Base-by-base conservation (phyloP, 805 yeast genomes). In the Monosporozyma solicola region DNA sequence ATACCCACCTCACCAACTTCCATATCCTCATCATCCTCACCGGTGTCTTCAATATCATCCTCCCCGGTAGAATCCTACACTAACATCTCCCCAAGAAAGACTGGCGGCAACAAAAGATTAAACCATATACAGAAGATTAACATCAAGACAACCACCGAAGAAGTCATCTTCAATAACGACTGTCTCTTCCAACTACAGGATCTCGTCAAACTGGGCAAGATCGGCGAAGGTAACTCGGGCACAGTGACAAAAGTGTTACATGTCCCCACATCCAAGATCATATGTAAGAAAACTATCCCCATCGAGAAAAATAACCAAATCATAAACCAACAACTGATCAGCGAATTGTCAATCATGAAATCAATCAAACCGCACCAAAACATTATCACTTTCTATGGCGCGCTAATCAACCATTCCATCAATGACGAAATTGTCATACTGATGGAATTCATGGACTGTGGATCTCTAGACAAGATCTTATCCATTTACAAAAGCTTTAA, bases 371-470 rank as follows among this genome's bases (percentile, higher is more conserved):
- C 80, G 59, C 72, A 78, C 52, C 88, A 88, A 3, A 87, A 80
- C 61, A 91, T 94, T 47, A 86, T 92, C 49, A 88, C 87, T 47
- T 94, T 91, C 67, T 92, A 84, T 68, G 98, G 98, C 7, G 96
- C 97, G 0, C 87, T 84, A 63, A 77, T 89, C 50, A 79, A 82
- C 55, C 79, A 77, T 31, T 56, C 66, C 1, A 57, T 60, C 1
- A 60, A 57, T 56, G 80, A 80, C 62, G 87, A 88, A 56, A 91
- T 94, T 16, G 84, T 89, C 13, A 86, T 94, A 55, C 85, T 96
- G 66, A 90, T 91, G 95, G 98, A 92, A 69, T 91, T 87, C 69
- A 87, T 92, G 80, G 96, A 92, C 68, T 87, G 97, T 68, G 92
- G 96, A 0, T 89, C 97, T 0, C 74, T 92, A 39, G 98, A 94